Base-by-base conservation (phyloP, 805 yeast species). In the Cephaloascus fragrans region DNA sequence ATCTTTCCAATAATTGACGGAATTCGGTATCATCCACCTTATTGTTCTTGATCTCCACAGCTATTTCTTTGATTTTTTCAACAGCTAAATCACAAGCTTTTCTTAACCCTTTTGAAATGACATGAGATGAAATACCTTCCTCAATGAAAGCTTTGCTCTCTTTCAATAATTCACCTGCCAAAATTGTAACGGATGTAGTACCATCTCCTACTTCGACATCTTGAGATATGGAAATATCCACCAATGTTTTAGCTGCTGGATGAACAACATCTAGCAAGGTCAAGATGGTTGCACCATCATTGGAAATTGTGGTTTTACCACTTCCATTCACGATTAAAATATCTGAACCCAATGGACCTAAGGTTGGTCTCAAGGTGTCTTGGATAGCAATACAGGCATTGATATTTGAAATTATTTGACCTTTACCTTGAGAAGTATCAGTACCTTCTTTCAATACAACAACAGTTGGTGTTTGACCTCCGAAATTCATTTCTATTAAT, bases 181-280 rank as follows among this genome's bases (percentile, higher is more conserved):
- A 61, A 26, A 90, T 81, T 0, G 97, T 85, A 17, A 90, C 98
- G 20, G 96, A 83, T 1, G 98, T 90, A 34, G 98, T 90, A 48
- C 98, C 98, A 63, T 90, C 98, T 43, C 98, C 98, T 47, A 93
- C 96, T 61, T 90, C 97, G 43, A 94, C 95, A 58, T 90, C 98
- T 65, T 90, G 98, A 3, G 95, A 88, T 57, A 94, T 82, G 15
- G 96, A 84, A 41, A 90, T 84, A 57, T 90, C 95, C 39, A 90
- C 98, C 48, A 90, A 67, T 43, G 90, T 89, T 59, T 87, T 88
- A 10, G 98, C 98, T 9, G 99, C 98, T 8, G 99, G 98, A 54
- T 93, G 98, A 19, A 93, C 96, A 40, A 93, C 94, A 55, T 93
- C 98, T 48, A 93, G 65, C 41, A 93, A 70, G 56, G 83, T 86